Evolutionary conservation across 108 stramenopile genomes (phyloP), one percentile per base, ranked within the genome.

Genomic region (Discostella stelligeroides): DNA sequence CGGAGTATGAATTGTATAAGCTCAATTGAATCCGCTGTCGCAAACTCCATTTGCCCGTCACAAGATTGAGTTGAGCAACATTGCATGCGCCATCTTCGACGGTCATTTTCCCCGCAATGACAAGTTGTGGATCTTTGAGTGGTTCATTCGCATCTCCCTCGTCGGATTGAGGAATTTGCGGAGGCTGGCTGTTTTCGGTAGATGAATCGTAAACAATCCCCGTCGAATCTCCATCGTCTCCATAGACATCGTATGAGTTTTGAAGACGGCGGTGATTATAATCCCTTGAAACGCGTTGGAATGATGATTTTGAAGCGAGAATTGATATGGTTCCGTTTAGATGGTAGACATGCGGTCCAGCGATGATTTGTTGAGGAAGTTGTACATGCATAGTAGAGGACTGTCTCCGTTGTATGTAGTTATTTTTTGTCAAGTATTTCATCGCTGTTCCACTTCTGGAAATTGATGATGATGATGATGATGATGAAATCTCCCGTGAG

Each of bases 1-100:
- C 93, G 23, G 87, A 88, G 64, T 94, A 94, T 2, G 90, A 91
- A 66, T 90, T 94, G 73, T 94, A 94, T 7, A 91, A 75, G 49
- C 82, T 85, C 37, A 94, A 82, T 67, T 91, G 92, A 56, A 94
- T 90, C 5, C 92, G 74, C 61, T 91, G 86, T 28, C 70, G 73
- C 25, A 89, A 57, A 60, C 87, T 91, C 92, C 92, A 94, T 51
- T 86, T 66, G 8, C 83, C 76, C 17, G 76, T 81, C 61, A 77
- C 73, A 24, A 94, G 73, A 70, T 89, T 82, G 57, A 84, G 77
- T 67, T 94, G 88, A 7, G 88, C 92, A 63, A 94, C 86, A 56
- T 94, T 94, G 71, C 92, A 94, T 39, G 85, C 76, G 1, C 78
- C 85, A 53, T 91, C 86, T 51, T 84, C 90, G 4, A 94, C 89